These are phyloP conservation scores for Serendipita sp. DNA, from an alignment of 768 basidiomycete genomes.

Conservation along the genomic window DNA sequence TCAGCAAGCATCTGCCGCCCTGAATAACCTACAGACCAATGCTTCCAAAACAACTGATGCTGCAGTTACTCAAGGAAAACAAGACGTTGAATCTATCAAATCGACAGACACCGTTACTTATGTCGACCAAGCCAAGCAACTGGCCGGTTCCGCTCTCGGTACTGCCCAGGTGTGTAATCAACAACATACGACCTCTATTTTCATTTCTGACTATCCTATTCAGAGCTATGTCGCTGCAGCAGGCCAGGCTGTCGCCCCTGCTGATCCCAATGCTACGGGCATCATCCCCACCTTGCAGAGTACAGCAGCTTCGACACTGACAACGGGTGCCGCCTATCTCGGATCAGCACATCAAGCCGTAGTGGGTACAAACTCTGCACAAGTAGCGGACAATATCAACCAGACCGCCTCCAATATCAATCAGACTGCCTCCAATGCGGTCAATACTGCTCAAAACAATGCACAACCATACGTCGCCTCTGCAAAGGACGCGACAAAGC, in stretches of 20 bases:
- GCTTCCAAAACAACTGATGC: constrained; percentile 27
- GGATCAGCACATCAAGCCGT: constrained; percentile 20
- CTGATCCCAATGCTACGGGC: constrained; percentile 10
- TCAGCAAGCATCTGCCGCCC: constrained; percentile 14
- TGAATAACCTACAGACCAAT: constrained; percentile 18
- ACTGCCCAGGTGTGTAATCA: constrained; percentile 26
- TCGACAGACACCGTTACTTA: constrained; percentile 27
- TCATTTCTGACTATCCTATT: background rate
- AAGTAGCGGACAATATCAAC: constrained; percentile 12
- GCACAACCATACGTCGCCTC: constrained; percentile 24
- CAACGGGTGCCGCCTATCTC: constrained; percentile 20
- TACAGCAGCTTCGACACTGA: constrained; percentile 19
- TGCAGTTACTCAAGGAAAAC: constrained; percentile 42
- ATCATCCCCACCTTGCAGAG: constrained; percentile 22
- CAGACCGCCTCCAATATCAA: constrained; percentile 12
- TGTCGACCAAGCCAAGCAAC: constrained; percentile 37
- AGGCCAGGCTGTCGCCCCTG: constrained; percentile 5
- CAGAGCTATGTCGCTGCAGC: constrained; percentile 7
- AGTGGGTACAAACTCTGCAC: constrained; percentile 18
- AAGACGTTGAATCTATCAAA: constrained; percentile 32
- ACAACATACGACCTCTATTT: background rate
- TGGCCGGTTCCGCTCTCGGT: constrained; percentile 28
- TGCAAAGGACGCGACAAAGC: constrained; percentile 14
- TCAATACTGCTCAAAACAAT: constrained; percentile 25
- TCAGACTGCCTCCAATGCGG: constrained; percentile 23